Conservation (phyloP, 495 filamentous ascomycete species). For the Achaetomiella virescens region DNA sequence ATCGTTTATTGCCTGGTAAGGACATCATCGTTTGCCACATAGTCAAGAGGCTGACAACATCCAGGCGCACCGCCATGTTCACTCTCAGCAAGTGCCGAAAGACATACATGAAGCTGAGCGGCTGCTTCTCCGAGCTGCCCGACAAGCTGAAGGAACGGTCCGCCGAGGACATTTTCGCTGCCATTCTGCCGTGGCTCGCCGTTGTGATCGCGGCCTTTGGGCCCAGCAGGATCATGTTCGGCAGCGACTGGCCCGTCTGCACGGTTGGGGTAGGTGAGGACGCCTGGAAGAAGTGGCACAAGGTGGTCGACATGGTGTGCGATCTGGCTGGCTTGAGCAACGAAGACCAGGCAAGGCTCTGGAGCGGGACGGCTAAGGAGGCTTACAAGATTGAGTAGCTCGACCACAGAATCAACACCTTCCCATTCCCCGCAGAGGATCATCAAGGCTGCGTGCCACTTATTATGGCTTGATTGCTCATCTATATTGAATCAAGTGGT, state of each 20-base stretch:
- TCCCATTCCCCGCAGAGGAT: no score
- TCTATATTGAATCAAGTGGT: no score
- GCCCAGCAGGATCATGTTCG: conserved; percentile 72
- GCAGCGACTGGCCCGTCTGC: conserved; percentile 86
- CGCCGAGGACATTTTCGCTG: conserved; percentile 43
- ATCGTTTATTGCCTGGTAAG: conserved; percentile 49
- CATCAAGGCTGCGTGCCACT: no score
- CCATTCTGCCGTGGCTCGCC: conserved; percentile 56
- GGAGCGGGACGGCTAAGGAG: conserved; percentile 59
- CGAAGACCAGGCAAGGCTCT: conserved; percentile 56
- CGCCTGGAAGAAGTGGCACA: conserved; percentile 52
- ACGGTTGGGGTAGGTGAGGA: conserved; percentile 56
- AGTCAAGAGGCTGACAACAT: neutral
- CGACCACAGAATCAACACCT: no score
- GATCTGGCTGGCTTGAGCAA: conserved; percentile 49
- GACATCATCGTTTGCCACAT: neutral
- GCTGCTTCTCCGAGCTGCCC: conserved; percentile 68
- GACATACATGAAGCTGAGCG: conserved; percentile 86
- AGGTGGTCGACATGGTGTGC: conserved; percentile 55
- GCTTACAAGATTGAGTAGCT: conserved; percentile 54
- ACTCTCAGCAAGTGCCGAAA: conserved; percentile 51
- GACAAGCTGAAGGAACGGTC: conserved; percentile 33
- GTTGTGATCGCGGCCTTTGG: conserved; percentile 63
- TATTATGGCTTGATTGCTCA: no score
- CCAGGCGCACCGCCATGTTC: conserved; percentile 45